These are phyloP conservation scores for Bassia scoparia DNA, from an alignment of 148 eudicot genomes.

Conservation along the genomic window DNA sequence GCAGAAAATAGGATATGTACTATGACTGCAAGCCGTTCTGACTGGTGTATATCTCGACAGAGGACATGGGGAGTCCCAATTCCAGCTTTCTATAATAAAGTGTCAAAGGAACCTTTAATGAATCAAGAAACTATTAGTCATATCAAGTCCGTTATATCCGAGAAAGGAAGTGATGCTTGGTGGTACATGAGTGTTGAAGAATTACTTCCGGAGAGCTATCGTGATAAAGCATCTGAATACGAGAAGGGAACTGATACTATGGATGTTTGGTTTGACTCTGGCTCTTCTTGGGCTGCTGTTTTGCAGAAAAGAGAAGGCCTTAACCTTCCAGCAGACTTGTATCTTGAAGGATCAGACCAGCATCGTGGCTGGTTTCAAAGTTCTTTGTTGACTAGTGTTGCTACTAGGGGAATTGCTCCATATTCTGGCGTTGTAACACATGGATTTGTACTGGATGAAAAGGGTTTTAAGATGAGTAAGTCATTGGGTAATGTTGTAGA, in stretches of 20 bases:
- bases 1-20: constrained; percentile 83
- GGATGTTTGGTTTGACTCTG: constrained; percentile 99
- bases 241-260: constrained; percentile 91
- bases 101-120: constrained; percentile 80
- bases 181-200: constrained; percentile 89
- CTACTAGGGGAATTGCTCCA: constrained; percentile 94
- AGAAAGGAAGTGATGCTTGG: constrained; percentile 98
- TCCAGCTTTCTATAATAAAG: constrained; percentile 92
- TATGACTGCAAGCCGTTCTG: constrained; percentile 94
- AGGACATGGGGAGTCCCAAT: constrained; percentile 98
- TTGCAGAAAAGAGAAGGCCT: constrained; percentile 66
- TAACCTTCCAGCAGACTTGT: constrained; percentile 82
- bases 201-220: constrained; percentile 76
- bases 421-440: constrained; percentile 82
- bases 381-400: constrained; percentile 87
- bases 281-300: constrained; percentile 99
- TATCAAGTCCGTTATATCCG: constrained; percentile 68
- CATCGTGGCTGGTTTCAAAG: constrained; percentile 99
- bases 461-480: constrained; percentile 97
- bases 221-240: constrained; percentile 66
- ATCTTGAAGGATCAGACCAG: constrained; percentile 98
- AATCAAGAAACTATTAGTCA: constrained; percentile 79
- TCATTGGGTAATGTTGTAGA: constrained; percentile 97
- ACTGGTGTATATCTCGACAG: constrained; percentile 99
- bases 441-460: constrained; percentile 98